Conservation (phyloP, 1,139 yeast genomes). For the Hyphopichia wangnamkhiaoensis region DNA sequence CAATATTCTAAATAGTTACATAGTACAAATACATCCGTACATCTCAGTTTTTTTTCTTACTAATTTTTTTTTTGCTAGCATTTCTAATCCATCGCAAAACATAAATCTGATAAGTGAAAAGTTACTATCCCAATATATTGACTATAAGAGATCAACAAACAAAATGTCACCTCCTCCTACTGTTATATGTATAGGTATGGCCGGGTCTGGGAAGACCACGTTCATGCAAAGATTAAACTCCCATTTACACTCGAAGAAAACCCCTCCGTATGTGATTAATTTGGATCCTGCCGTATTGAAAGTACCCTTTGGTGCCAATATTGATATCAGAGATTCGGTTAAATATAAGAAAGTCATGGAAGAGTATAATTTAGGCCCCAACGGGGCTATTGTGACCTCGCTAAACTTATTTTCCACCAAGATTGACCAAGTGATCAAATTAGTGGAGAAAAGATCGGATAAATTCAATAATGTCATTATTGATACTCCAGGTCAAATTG, state of each 20-base stretch:
- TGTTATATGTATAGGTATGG: slow-evolving; percentile 91
- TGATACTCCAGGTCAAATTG: slow-evolving; percentile 99
- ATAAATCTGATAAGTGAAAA: not conserved
- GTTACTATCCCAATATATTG: not conserved
- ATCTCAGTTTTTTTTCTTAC: not conserved
- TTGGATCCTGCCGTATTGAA: slow-evolving; percentile 95
- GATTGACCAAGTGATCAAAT: slow-evolving; percentile 87
- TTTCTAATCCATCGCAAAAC: slow-evolving; percentile 8
- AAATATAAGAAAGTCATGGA: slow-evolving; percentile 97
- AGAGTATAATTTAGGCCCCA: slow-evolving; percentile 88
- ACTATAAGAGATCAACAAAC: slow-evolving; percentile 41
- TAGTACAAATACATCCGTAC: not conserved
- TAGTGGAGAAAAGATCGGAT: slow-evolving; percentile 79
- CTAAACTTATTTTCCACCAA: slow-evolving; percentile 90
- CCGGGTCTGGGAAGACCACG: slow-evolving; percentile 97
- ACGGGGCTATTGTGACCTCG: slow-evolving; percentile 97
- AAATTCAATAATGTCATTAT: slow-evolving; percentile 71
- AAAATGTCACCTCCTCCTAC: slow-evolving; percentile 51
- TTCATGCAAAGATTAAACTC: slow-evolving; percentile 94
- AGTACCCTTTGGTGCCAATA: slow-evolving; percentile 90
- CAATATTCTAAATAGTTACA: slow-evolving; percentile 8
- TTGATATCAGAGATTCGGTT: slow-evolving; percentile 94
- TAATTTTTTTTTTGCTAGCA: slow-evolving; percentile 1
- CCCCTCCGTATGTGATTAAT: slow-evolving; percentile 87
- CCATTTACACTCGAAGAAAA: slow-evolving; percentile 70